These are phyloP conservation scores for Pseudopyrenochaeta lycopersici DNA, from an alignment of 2,329 filamentous ascomycete species.

Conservation along the genomic window DNA sequence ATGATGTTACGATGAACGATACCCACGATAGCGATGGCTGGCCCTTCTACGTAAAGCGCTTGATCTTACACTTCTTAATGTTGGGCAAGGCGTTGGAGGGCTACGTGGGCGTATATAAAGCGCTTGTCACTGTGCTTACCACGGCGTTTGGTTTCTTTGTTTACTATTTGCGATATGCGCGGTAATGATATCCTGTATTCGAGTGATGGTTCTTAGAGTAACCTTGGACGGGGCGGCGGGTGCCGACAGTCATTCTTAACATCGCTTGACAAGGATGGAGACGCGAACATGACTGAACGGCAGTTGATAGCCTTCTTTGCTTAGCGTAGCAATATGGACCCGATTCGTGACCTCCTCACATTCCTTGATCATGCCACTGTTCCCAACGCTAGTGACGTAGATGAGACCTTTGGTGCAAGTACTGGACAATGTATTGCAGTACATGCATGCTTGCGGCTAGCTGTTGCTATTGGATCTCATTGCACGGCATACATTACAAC, in stretches of 20 bases:
- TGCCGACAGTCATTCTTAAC: constrained; percentile 12
- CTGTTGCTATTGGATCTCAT: too few relatives aligned
- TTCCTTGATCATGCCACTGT: neutral
- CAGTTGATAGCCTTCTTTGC: neutral
- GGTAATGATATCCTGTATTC: constrained; percentile 21
- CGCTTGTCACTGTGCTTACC: constrained; percentile 15
- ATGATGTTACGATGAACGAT: constrained; percentile 50
- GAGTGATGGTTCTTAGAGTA: neutral
- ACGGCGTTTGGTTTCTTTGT: constrained; percentile 19
- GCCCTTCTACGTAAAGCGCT: constrained; percentile 31
- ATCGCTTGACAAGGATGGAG: constrained; percentile 15
- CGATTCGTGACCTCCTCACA: constrained; percentile 4
- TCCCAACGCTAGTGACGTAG: neutral
- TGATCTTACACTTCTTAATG: constrained; percentile 31
- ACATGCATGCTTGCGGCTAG: too few relatives aligned
- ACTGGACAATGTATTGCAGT: too few relatives aligned
- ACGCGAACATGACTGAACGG: constrained; percentile 17
- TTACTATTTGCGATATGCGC: constrained; percentile 10
- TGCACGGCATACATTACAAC: too few relatives aligned
- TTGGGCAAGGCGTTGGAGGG: constrained; percentile 26
- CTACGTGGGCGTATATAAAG: constrained; percentile 23
- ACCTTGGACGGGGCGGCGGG: neutral
- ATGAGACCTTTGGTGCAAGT: too few relatives aligned
- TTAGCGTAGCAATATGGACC: constrained; percentile 1
- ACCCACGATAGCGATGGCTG: constrained; percentile 45